phyloP scores from a whole-genome alignment of 2,329 filamentous ascomycete genomes.

The Alternaria ventricosa region DNA sequence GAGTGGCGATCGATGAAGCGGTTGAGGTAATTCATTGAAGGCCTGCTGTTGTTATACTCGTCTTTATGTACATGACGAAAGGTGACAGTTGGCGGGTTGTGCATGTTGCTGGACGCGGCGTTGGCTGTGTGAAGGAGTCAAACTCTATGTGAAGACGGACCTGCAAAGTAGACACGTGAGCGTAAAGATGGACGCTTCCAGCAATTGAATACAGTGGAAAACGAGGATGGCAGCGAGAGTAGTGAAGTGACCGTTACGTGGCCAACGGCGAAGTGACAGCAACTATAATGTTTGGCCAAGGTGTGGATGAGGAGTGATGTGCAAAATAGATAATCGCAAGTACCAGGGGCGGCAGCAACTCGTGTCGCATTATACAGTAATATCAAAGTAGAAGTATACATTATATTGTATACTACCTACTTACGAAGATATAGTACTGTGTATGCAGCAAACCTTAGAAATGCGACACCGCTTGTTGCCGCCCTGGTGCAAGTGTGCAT shows the following conservation, averaged over 20 bases:
- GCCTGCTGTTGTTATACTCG: not conserved
- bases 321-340: not conserved
- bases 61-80: not conserved
- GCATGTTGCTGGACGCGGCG: conserved; percentile 1
- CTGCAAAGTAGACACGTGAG: conserved; percentile 2
- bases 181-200: not conserved
- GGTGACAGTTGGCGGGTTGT: not conserved
- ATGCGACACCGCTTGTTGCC: too few species aligned
- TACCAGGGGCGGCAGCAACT: too few species aligned
- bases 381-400: too few species aligned
- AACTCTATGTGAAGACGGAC: not conserved
- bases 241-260: not conserved
- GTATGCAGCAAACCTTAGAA: too few species aligned
- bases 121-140: conserved; percentile 8
- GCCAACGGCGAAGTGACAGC: not conserved
- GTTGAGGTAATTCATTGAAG: conserved; percentile 18
- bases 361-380: too few species aligned
- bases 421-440: too few species aligned
- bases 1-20: conserved; percentile 12
- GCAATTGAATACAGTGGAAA: not conserved
- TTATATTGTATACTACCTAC: too few species aligned
- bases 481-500: not conserved
- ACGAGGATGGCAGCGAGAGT: not conserved
- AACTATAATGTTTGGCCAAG: not conserved
- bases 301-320: conserved; percentile 8